Evolutionary conservation across 2,329 filamentous ascomycete species (phyloP), one percentile per base, ranked within the genome.

Genomic region (Diaporthe helianthi): DNA sequence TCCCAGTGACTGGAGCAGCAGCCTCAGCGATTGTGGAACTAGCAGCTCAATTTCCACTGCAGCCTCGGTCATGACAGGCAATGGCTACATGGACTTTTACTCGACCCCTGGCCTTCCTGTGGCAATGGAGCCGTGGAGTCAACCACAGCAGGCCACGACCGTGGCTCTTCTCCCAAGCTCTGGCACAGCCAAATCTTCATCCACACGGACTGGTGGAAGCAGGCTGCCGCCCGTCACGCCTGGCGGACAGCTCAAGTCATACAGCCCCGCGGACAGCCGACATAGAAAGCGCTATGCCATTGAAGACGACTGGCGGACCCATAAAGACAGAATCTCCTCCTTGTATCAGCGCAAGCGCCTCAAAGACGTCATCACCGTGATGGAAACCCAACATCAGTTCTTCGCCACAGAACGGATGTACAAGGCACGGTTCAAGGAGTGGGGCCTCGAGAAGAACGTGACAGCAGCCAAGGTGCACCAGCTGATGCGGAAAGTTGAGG

Each of bases 401-500:
- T 67, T 70, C 19, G 77, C 76, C 6, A 78, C 76, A 68, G 71
- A 74, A 26, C 75, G 77, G 9, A 79, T 79, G 78, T 79, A 77
- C 73, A 76, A 78, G 63, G 76, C 75, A 1, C 74, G 77, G 17
- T 76, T 79, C 69, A 77, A 74, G 70, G 76, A 76, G 44, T 79
- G 78, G 78, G 75, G 73, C 2, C 71, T 79, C 9, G 73, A 76
- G 58, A 79, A 79, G 72, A 77, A 77, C 67, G 73, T 76, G 67
- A 78, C 77, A 69, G 73, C 73, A 0, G 54, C 71, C n/a, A 74
- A 78, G 67, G 76, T 78, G 1, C 72, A 73, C 33, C 69, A 73
- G 26, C 47, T 71, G 36, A 74, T 78, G 70, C 60, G 76, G 9
- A 70, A 70, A 19, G 52, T 78, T 22, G 73, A 75, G 46, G 72